phyloP scores from a whole-genome alignment of 768 basidiomycete species.

The Ramaria sp. region DNA sequence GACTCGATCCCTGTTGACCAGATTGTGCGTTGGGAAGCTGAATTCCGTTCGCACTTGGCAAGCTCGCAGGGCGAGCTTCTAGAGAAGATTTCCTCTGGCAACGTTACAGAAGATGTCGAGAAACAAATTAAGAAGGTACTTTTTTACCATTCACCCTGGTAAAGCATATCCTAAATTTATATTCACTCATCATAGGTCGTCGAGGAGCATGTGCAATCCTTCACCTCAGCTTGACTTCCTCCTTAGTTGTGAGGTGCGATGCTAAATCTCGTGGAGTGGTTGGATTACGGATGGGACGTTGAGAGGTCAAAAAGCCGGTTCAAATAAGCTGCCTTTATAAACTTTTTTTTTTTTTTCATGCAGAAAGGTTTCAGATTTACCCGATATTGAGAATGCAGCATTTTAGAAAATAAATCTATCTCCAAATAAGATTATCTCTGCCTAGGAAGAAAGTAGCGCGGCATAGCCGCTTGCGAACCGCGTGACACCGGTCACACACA shows the following conservation, averaged over 20 bases:
- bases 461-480: no score
- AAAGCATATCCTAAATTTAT: background rate
- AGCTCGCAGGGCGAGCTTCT: slow-evolving; percentile 68
- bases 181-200: slow-evolving; percentile 31
- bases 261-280: background rate
- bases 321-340: no score
- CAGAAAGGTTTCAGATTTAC: no score
- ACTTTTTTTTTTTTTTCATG: no score
- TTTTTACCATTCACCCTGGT: slow-evolving; percentile 1
- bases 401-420: no score
- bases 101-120: slow-evolving; percentile 84
- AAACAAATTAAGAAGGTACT: slow-evolving; percentile 80
- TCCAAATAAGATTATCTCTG: no score
- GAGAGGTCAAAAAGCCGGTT: no score
- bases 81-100: slow-evolving; percentile 73
- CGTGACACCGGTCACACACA: no score
- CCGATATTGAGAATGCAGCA: no score
- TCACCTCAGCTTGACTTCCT: slow-evolving; percentile 35
- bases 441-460: no score
- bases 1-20: slow-evolving; percentile 92
- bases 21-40: slow-evolving; percentile 87
- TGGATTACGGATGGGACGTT: background rate
- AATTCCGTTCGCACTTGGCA: slow-evolving; percentile 82
- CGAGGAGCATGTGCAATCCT: slow-evolving; percentile 77
- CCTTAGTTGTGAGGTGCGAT: background rate